These are phyloP conservation scores for Kalmusia sp. DNA, from an alignment of 2,329 filamentous ascomycete genomes.

Conservation along the genomic window DNA sequence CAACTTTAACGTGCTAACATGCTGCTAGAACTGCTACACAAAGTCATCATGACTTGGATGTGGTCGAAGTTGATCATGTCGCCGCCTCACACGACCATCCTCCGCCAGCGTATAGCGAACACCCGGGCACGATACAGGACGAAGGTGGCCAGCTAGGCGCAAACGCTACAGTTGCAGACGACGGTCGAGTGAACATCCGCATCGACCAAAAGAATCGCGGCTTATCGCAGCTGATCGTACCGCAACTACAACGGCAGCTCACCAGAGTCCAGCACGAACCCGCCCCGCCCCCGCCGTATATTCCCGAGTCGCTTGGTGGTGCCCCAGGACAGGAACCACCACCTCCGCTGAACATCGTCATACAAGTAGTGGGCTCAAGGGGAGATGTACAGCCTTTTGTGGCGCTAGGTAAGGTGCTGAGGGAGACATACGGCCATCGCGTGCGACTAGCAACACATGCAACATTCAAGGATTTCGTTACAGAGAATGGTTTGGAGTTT, in stretches of 20 bases:
- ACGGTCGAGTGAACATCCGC: conserved; percentile 51
- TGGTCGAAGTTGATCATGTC: conserved; percentile 21
- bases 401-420: conserved; percentile 57
- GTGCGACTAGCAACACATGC: conserved; percentile 58
- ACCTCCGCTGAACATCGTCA: conserved; percentile 57
- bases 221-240: conserved; percentile 46
- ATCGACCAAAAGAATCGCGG: conserved; percentile 48
- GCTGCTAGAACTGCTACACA: conserved; percentile 16
- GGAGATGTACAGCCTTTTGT: conserved; percentile 61
- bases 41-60: conserved; percentile 22
- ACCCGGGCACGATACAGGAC: conserved; percentile 47
- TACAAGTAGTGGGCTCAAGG: conserved; percentile 57
- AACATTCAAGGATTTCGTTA: conserved; percentile 57
- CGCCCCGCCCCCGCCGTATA: conserved; percentile 70
- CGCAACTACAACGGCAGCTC: conserved; percentile 47
- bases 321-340: conserved; percentile 63
- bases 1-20: conserved; percentile 15
- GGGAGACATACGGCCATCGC: conserved; percentile 56
- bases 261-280: conserved; percentile 56
- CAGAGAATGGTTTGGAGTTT: conserved; percentile 58
- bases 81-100: conserved; percentile 28
- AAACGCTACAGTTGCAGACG: conserved; percentile 52
- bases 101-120: conserved; percentile 51
- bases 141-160: conserved; percentile 49
- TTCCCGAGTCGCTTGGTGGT: conserved; percentile 75